A percentile compares a stretch with the other conserved stretches of the same genome.
phyloP scores from a whole-genome alignment of 495 filamentous ascomycete genomes.

The Aspergillus bridgeri region DNA sequence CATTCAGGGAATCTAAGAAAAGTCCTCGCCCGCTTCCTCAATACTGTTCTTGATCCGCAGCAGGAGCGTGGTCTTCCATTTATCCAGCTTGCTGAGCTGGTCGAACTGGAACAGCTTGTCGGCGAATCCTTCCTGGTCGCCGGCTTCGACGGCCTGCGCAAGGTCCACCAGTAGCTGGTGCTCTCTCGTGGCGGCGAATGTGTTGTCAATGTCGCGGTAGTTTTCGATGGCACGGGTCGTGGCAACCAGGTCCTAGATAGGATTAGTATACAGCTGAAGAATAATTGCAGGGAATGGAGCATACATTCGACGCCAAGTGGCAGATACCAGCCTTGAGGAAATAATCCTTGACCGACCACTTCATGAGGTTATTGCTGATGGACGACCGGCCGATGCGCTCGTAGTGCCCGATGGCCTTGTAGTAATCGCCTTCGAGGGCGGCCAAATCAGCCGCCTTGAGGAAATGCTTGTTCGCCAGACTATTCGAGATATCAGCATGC shows the following conservation, averaged over 20 bases:
- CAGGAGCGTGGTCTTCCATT: conserved; percentile 90
- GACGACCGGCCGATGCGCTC: conserved; percentile 72
- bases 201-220: conserved; percentile 78
- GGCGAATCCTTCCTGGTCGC: conserved; percentile 74
- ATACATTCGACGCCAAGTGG: conserved; percentile 65
- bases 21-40: conserved; percentile 72
- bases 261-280: background rate
- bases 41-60: conserved; percentile 78
- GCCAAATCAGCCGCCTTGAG: conserved; percentile 86
- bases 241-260: conserved; percentile 61
- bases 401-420: conserved; percentile 73
- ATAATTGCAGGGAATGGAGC: conserved; percentile 5
- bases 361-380: conserved; percentile 79
- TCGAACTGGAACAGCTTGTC: conserved; percentile 85
- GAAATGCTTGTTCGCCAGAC: conserved; percentile 84
- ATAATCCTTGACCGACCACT: conserved; percentile 89
- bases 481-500: conserved; percentile 24
- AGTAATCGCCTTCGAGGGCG: conserved; percentile 75
- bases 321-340: conserved; percentile 88
- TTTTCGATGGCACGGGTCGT: conserved; percentile 71
- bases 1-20: conserved; percentile 47
- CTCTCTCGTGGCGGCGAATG: conserved; percentile 71
- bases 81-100: conserved; percentile 85
- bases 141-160: conserved; percentile 62
- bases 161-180: conserved; percentile 75